Conservation (phyloP, 495 filamentous ascomycete genomes). For the Parathielavia appendiculata region DNA sequence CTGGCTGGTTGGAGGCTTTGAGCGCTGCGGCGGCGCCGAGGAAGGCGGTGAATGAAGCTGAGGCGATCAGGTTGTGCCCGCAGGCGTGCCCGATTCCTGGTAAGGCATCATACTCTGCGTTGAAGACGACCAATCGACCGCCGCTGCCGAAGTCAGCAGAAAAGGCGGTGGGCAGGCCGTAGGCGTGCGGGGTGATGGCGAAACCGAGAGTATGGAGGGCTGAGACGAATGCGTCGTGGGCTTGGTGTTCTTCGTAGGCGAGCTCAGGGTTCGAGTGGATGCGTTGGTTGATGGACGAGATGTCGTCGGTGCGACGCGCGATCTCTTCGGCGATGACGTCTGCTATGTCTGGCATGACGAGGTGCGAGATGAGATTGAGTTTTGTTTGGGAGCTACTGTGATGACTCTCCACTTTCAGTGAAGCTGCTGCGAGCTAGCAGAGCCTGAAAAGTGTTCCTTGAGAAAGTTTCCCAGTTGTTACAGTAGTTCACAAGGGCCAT, state of each 20-base stretch:
- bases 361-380: not conserved
- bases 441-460: no score
- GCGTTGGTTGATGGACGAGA: constrained; percentile 45
- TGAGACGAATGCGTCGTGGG: constrained; percentile 48
- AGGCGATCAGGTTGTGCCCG: constrained; percentile 66
- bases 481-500: no score
- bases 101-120: constrained; percentile 52
- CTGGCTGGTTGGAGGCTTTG: constrained; percentile 43
- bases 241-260: constrained; percentile 49
- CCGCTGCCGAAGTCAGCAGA: constrained; percentile 45
- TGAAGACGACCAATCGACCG: constrained; percentile 51
- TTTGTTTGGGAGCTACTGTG: not conserved
- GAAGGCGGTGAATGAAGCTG: constrained; percentile 54
- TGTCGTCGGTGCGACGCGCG: constrained; percentile 25
- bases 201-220: constrained; percentile 38
- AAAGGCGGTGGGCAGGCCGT: constrained; percentile 52
- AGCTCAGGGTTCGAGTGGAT: constrained; percentile 52
- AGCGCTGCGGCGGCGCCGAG: constrained; percentile 52
- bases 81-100: constrained; percentile 45
- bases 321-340: constrained; percentile 26
- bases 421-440: no score
- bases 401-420: no score
- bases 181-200: constrained; percentile 43
- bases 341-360: constrained; percentile 2
- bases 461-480: no score